A percentile compares a stretch with the other conserved stretches of the same genome.
Evolutionary conservation across 495 filamentous ascomycete species (phyloP).

Genomic region (Penicillium pancosmium): DNA sequence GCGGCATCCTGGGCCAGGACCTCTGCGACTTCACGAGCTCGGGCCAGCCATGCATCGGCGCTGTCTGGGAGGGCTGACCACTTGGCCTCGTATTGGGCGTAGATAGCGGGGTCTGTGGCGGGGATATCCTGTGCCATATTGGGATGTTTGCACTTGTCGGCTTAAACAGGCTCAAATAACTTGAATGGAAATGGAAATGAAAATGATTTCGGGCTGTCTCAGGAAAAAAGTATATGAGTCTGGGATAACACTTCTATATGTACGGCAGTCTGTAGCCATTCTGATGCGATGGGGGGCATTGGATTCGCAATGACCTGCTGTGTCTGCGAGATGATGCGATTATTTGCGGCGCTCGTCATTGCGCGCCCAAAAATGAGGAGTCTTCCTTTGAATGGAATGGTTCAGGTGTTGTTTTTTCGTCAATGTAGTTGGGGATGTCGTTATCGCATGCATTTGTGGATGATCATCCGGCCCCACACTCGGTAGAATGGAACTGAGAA

Average conservation of each 20-base stretch:
- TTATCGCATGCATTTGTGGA: slow-evolving; percentile 12
- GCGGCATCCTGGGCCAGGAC: slow-evolving; percentile 56
- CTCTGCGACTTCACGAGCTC: slow-evolving; percentile 55
- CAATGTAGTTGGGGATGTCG: slow-evolving; percentile 20
- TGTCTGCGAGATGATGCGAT: not conserved
- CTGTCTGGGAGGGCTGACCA: slow-evolving; percentile 49
- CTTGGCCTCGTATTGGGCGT: slow-evolving; percentile 48
- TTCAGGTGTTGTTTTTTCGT: slow-evolving; percentile 17
- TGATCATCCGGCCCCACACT: slow-evolving; percentile 3
- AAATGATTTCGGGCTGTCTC: not conserved
- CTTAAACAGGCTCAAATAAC: not conserved
- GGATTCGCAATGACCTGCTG: not conserved
- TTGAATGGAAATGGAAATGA: not conserved
- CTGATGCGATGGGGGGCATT: not conserved
- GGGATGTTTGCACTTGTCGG: not conserved
- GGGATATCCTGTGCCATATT: slow-evolving; percentile 27
- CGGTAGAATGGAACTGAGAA: not conserved
- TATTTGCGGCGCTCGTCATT: not conserved
- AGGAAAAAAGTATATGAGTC: not conserved
- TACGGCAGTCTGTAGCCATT: not conserved
- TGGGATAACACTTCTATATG: not conserved
- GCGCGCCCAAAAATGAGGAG: not conserved
- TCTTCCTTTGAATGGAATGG: slow-evolving; percentile 2
- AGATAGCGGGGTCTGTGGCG: slow-evolving; percentile 54
- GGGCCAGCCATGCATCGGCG: slow-evolving; percentile 49